phyloP scores from a whole-genome alignment of 805 yeast genomes.

The Wickerhamomyces sydowiorum region DNA sequence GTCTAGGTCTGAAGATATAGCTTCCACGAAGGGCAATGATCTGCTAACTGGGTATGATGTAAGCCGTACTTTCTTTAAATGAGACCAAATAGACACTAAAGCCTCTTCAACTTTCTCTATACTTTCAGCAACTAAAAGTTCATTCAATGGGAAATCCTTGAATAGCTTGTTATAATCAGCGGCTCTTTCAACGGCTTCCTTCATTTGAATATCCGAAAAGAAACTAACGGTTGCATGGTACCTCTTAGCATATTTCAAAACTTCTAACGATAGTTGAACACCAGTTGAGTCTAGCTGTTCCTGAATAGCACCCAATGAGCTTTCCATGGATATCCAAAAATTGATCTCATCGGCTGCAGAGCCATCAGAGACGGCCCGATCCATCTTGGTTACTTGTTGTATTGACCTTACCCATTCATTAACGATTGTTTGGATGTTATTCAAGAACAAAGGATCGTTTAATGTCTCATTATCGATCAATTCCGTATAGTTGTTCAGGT shows the following conservation, averaged over 20 bases:
- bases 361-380: conserved; percentile 51
- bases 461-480: conserved; percentile 31
- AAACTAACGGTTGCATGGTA: conserved; percentile 75
- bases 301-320: conserved; percentile 47
- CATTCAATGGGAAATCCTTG: conserved; percentile 64
- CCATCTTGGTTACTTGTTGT: conserved; percentile 47
- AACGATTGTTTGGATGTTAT: conserved; percentile 62
- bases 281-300: conserved; percentile 52
- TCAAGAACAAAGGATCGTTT: conserved; percentile 52
- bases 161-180: conserved; percentile 56
- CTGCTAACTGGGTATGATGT: conserved; percentile 59
- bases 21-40: conserved; percentile 60
- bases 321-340: conserved; percentile 74
- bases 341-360: conserved; percentile 59
- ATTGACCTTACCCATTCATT: conserved; percentile 70
- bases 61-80: conserved; percentile 56
- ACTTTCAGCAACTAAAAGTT: conserved; percentile 42
- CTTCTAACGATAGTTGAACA: conserved; percentile 49
- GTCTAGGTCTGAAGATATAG: conserved; percentile 53
- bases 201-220: conserved; percentile 63
- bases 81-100: conserved; percentile 45
- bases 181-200: conserved; percentile 45
- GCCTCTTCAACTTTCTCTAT: conserved; percentile 40
- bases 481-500: conserved; percentile 16
- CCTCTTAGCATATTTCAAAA: conserved; percentile 66